phyloP scores from a whole-genome alignment of 177 flowering plant species.

The Vitis hybrid region DNA sequence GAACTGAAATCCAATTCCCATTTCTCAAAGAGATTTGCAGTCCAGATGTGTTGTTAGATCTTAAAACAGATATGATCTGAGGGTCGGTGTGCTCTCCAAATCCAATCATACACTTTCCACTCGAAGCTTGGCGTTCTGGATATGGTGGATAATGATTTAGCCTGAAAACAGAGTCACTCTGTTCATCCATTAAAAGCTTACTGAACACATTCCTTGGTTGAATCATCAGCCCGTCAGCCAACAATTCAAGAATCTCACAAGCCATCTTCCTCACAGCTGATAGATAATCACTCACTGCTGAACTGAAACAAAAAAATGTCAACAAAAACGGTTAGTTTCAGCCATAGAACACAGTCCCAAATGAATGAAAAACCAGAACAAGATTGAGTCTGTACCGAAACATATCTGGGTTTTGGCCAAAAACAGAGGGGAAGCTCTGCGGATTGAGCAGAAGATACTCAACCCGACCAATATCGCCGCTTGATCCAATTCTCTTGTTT shows the following conservation, averaged over 20 bases:
- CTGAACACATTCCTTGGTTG: slow-evolving; percentile 24
- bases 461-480: slow-evolving; percentile 83
- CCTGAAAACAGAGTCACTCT: slow-evolving; percentile 31
- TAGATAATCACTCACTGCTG: slow-evolving; percentile 19
- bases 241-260: slow-evolving; percentile 24
- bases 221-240: slow-evolving; percentile 26
- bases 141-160: slow-evolving; percentile 32
- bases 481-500: slow-evolving; percentile 61
- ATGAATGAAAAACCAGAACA: background rate
- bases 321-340: no score
- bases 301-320: slow-evolving; percentile 4
- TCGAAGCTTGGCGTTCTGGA: slow-evolving; percentile 7
- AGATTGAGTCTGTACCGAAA: no score
- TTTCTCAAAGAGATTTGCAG: slow-evolving; percentile 20
- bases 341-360: background rate
- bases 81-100: slow-evolving; percentile 33
- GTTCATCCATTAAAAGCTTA: slow-evolving; percentile 26
- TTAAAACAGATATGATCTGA: slow-evolving; percentile 27
- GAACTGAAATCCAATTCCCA: slow-evolving; percentile 31
- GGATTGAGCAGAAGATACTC: slow-evolving; percentile 62
- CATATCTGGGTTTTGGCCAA: no score
- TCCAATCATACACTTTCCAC: slow-evolving; percentile 19
- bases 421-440: slow-evolving; percentile 9
- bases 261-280: slow-evolving; percentile 22
- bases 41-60: slow-evolving; percentile 31